Evolutionary conservation across 1,284 basidiomycete genomes (phyloP), one percentile per base, ranked within the genome.

Genomic region (Melampsora larici-populina): DNA sequence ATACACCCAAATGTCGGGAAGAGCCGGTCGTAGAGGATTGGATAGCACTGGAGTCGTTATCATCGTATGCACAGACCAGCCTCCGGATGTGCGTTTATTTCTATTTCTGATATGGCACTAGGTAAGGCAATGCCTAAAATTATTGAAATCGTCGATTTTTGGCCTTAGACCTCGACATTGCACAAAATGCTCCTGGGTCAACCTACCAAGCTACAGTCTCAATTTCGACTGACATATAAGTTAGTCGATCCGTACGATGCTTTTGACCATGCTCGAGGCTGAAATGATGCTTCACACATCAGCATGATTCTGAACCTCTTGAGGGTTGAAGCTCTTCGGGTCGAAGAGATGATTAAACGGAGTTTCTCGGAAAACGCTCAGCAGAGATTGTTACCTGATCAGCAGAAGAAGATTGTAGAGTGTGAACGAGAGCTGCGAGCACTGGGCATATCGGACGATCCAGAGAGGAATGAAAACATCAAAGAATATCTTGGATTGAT

Each of bases 341-440:
- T 99, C 9, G 97, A 99, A 83, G 97, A 99, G 84, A 99, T 99
- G 97, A 99, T 99, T 84, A 99, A 99, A 85, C 88, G 97, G 49
- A 95, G 93, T 83, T 99, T 99, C 85, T 98, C 96, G 3, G 97
- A 99, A 86, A 99, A 99, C 82, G 90, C 94, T 0, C 91, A 95
- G 0, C 97, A 99, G 82, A 88, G 90, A 71, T 86, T 98, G 73
- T 86, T 97, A 26, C 97, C 97, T 0, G 93, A 97, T 77, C 93
- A 98, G 80, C 93, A 98, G 84, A 89, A 90, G 82, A 89, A 91
- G 83, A 91, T 98, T 24, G 84, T 87, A 1, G 89, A 95, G 92
- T 88, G 89, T 79, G 94, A 98, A 84, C 91, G 87, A 82, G 85
- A 85, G 67, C 86, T 98, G 2, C 86, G 88, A 0, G 85, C 86